Base-by-base conservation (phyloP, 1,139 yeast genomes). In the Komagataea norvegica region DNA sequence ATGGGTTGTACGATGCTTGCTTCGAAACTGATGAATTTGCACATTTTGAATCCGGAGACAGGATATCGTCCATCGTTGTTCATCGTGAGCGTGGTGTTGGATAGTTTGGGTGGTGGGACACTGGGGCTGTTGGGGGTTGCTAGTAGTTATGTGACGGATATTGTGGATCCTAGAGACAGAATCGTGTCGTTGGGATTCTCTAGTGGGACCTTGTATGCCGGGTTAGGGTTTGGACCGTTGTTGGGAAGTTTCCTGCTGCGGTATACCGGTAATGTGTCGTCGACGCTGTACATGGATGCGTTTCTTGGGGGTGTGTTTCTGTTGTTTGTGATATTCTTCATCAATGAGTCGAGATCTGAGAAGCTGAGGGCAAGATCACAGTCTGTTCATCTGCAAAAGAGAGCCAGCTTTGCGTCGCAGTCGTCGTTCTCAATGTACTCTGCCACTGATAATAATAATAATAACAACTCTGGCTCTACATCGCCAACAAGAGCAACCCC, bases 181-280 rank as follows among this genome's bases (percentile, higher is more conserved):
- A 72, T 76, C 14, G 70, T 72, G 36, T 62, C 70, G 2, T 62
- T 83, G 44, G 86, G 88, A 0, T 57, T 72, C 25, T 60, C 73
- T 22, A 66, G 71, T 39, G 86, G 88, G 1, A 61, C 74, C 18
- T 52, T 81, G 42, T 80, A 72, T 50, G 63, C 70, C 5, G 89
- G 89, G 0, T 55, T 78, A 45, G 79, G 82, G 1, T 20, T 72
- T 13, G 91, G 91, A 1, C 93, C 94, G 0, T 42, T 77, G 25
- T 39, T 70, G 2, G 84, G 85, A 1, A 75, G 79, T 38, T 40
- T 65, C 4, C 27, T 66, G 5, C 41, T 64, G 6, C 41, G 49
- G 17, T 7, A 36, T 43, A 43, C 61, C 40, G 51, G 51, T 29
- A 34, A 60, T 31, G 43, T 56, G n/a, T 24, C 58, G 11, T 35